Base-by-base conservation (phyloP, 1,284 basidiomycete species). In the Thelephora terrestris region DNA sequence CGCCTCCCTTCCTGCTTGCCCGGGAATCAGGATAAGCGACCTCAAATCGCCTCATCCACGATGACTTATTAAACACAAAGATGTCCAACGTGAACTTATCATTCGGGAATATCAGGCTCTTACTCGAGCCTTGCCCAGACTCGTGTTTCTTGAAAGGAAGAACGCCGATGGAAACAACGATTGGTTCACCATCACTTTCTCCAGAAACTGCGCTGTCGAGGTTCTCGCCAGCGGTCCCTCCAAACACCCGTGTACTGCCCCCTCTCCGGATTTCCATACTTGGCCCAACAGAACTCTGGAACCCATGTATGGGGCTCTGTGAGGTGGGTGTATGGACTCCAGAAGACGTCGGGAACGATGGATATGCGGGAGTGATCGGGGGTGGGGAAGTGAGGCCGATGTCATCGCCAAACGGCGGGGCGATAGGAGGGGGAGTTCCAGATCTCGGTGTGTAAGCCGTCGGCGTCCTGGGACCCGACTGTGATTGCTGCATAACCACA, bases 51-150 rank as follows among this genome's bases (percentile, higher is more conserved):
- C 87, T 70, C 45, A 81, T 81, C 71, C 82, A 79, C 45, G 78
- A 71, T n/a, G 81, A 84, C 62, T 83, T 81, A 60, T 93, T 94
- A 61, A 86, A 90, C 45, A 93, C 86, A 58, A 93, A 93, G 5
- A 93, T 83, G 56, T 94, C 90, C 53, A 93, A 64, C 37, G 79
- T 82, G 63, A 94, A 94, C 45, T 76, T 73, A 54, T 90, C 80
- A 32, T 87, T 68, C 4, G 85, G 80, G 52, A 76, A 78, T 55
- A 92, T 80, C 64, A 66, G 71, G 18, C 60, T 59, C n/a, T 64
- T 66, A 42, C 63, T 47, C 47, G 49, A 50, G 29, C 52, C 50
- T 47, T 58, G 54, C 20, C 51, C 56, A 54, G 51, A 56, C 44
- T 55, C 53, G 16, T 52, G 60, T 50, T 51, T 47, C 10, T 36